Evolutionary conservation across 352 stramenopile species (phyloP).

Genomic region (Phytophthora foliorum): DNA sequence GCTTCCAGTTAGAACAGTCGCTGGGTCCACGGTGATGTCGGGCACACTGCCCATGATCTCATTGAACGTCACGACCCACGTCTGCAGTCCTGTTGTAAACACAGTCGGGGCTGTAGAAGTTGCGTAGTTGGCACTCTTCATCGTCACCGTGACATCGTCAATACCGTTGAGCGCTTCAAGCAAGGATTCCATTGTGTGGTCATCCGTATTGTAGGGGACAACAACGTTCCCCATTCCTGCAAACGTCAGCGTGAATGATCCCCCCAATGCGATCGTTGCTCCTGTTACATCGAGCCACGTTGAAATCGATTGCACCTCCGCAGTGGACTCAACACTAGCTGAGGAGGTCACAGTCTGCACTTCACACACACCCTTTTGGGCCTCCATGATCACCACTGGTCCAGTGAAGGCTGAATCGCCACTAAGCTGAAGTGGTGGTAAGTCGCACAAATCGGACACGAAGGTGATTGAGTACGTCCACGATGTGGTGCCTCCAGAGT

Average conservation of each 20-base stretch:
- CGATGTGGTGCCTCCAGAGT: conserved; percentile 19
- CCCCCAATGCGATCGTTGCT: conserved; percentile 46
- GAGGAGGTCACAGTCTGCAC: conserved; percentile 95
- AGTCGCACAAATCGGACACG: conserved; percentile 85
- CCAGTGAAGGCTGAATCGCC: conserved; percentile 55
- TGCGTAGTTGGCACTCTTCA: conserved; percentile 62
- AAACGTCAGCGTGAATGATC: conserved; percentile 78
- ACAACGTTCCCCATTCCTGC: conserved; percentile 54
- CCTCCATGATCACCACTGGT: conserved; percentile 57
- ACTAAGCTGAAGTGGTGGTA: conserved; percentile 71
- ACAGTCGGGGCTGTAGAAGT: background rate
- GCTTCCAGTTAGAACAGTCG: conserved; percentile 65
- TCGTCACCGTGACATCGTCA: conserved; percentile 75
- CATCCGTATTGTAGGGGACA: conserved; percentile 50
- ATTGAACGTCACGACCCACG: conserved; percentile 93
- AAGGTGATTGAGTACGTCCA: conserved; percentile 92
- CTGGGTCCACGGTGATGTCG: conserved; percentile 76
- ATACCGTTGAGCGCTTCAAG: conserved; percentile 84
- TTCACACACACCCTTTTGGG: conserved; percentile 93
- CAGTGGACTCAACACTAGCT: conserved; percentile 89
- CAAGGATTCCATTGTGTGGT: conserved; percentile 56
- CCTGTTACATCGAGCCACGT: conserved; percentile 72
- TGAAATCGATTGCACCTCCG: conserved; percentile 91
- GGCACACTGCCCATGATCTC: conserved; percentile 93
- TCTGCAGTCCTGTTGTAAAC: conserved; percentile 52